Conservation (phyloP, 495 filamentous ascomycete genomes). For the Hypoxylon trugodes region DNA sequence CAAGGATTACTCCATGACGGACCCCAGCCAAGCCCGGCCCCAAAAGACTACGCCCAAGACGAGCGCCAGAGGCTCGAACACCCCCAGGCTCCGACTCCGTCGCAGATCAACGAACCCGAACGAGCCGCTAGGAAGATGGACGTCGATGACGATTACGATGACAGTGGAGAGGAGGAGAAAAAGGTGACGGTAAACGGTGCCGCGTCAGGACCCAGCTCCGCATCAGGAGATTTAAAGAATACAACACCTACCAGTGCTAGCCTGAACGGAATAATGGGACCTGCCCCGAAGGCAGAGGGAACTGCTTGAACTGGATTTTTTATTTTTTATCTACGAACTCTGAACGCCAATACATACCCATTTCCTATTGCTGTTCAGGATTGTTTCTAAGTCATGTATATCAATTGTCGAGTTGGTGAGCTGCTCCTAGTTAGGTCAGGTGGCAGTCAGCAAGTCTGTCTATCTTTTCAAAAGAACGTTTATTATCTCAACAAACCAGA, state of each 20-base stretch:
- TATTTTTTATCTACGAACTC: conserved; percentile 21
- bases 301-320: conserved; percentile 25
- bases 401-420: conserved; percentile 31
- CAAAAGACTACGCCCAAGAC: conserved; percentile 67
- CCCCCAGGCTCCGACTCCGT: conserved; percentile 55
- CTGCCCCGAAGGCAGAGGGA: conserved; percentile 49
- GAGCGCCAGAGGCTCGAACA: conserved; percentile 58
- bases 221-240: conserved; percentile 57
- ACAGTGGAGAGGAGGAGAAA: conserved; percentile 89
- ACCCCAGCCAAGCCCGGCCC: conserved; percentile 61
- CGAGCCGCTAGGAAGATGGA: conserved; percentile 94
- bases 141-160: conserved; percentile 92
- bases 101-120: conserved; percentile 69
- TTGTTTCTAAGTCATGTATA: conserved; percentile 34
- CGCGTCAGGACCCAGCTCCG: conserved; percentile 46
- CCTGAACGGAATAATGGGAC: conserved; percentile 57
- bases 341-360: conserved; percentile 30
- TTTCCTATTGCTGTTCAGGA: conserved; percentile 30
- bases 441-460: conserved; percentile 31
- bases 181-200: conserved; percentile 55
- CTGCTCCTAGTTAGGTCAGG: conserved; percentile 35
- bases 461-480: conserved; percentile 36
- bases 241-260: conserved; percentile 53
- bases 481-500: conserved; percentile 19
- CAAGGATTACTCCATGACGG: conserved; percentile 64